Conservation (phyloP, 176 grass and related monocot species). For the Tillandsia fasciculata region DNA sequence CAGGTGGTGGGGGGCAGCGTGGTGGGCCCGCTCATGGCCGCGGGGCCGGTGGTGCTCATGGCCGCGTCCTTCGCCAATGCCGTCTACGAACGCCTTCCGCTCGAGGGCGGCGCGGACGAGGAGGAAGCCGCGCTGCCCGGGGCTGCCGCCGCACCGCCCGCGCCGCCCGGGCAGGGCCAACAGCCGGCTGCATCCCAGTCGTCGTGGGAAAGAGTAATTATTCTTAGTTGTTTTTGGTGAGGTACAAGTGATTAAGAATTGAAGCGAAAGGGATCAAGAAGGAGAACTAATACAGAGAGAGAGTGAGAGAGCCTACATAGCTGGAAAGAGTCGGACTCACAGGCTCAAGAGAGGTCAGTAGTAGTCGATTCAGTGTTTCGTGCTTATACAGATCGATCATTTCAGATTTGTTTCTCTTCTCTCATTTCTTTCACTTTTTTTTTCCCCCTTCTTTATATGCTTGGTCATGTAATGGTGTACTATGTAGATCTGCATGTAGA, state of each 20-base stretch:
- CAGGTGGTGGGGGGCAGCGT: slow-evolving; percentile 93
- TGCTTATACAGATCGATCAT: slow-evolving; percentile 13
- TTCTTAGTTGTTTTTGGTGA: no score
- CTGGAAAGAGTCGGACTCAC: not conserved
- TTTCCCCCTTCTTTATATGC: slow-evolving; percentile 13
- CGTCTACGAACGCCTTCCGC: slow-evolving; percentile 82
- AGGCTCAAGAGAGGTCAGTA: not conserved
- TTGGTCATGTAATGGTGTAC: slow-evolving; percentile 35
- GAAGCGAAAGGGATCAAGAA: not conserved
- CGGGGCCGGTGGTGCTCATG: slow-evolving; percentile 87
- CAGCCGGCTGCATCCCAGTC: slow-evolving; percentile 67
- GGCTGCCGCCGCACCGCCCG: slow-evolving; percentile 19
- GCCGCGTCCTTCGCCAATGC: slow-evolving; percentile 80
- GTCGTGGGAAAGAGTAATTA: slow-evolving; percentile 8
- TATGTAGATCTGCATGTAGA: not conserved
- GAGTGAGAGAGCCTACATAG: slow-evolving; percentile 16
- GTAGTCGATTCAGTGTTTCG: slow-evolving; percentile 17
- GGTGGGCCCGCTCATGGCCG: slow-evolving; percentile 56
- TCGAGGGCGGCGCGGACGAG: slow-evolving; percentile 61
- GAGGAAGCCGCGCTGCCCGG: slow-evolving; percentile 6
- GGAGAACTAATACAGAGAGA: slow-evolving; percentile 1
- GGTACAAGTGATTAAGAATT: not conserved
- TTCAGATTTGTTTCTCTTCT: not conserved
- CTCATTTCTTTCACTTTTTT: not conserved
- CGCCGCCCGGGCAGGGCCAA: slow-evolving; percentile 31